Evolutionary conservation across 2,329 filamentous ascomycete genomes (phyloP).

Genomic region (Sordariomycetes sp.): DNA sequence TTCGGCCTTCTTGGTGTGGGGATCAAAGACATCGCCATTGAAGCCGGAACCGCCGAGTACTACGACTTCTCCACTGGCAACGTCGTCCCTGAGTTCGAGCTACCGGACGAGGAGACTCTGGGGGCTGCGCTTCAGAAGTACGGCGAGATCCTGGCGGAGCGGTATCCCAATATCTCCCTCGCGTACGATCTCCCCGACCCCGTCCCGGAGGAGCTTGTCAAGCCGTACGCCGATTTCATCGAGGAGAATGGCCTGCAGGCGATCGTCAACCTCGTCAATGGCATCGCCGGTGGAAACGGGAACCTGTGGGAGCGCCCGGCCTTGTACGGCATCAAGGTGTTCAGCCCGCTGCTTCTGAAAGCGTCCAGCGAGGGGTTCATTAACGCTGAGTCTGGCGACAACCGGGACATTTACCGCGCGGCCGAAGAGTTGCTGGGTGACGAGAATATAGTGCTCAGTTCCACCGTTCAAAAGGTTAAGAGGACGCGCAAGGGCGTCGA

Average conservation of each 20-base stretch:
- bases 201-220: conserved; percentile 30
- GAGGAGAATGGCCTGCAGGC: conserved; percentile 26
- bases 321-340: conserved; percentile 26
- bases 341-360: conserved; percentile 10
- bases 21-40: not conserved
- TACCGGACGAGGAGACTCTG: not conserved
- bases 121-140: not conserved
- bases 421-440: conserved; percentile 15
- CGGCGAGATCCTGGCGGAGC: not conserved
- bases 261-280: conserved; percentile 19
- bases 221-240: conserved; percentile 29
- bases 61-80: conserved; percentile 3
- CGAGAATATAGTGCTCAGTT: conserved; percentile 15
- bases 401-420: conserved; percentile 15
- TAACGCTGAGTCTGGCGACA: conserved; percentile 6
- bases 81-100: not conserved
- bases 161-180: conserved; percentile 2
- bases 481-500: conserved; percentile 12
- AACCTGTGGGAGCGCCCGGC: conserved; percentile 24
- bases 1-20: conserved; percentile 23
- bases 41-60: not conserved
- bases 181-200: conserved; percentile 25
- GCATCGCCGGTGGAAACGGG: conserved; percentile 24
- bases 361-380: not conserved
- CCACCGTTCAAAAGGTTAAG: conserved; percentile 11